A percentile compares a stretch with the other conserved stretches of the same genome.
These are phyloP conservation scores for Trametes hirsuta DNA, from an alignment of 1,284 basidiomycete species.

Conservation along the genomic window DNA sequence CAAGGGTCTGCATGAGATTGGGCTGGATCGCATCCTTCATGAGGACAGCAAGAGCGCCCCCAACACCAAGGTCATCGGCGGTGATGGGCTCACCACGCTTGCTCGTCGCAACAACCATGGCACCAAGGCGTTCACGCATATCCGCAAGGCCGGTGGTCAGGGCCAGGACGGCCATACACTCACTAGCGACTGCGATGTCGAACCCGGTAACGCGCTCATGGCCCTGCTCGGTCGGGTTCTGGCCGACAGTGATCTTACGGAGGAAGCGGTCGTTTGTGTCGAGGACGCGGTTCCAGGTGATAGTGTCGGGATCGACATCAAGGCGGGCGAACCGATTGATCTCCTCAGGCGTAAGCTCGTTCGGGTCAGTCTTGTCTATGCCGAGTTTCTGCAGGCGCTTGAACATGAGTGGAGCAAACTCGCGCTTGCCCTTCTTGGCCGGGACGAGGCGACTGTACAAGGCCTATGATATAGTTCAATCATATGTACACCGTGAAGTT, in stretches of 20 bases:
- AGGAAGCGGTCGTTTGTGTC: slow-evolving; percentile 98
- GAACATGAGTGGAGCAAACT: slow-evolving; percentile 96
- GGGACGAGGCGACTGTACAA: slow-evolving; percentile 94
- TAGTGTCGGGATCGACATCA: slow-evolving; percentile 89
- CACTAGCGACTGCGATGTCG: slow-evolving; percentile 97
- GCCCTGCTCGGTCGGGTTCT: slow-evolving; percentile 89
- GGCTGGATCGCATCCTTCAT: slow-evolving; percentile 99
- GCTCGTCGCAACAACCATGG: slow-evolving; percentile 97
- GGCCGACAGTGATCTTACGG: slow-evolving; percentile 92
- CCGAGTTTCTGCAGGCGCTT: slow-evolving; percentile 95
- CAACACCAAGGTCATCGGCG: slow-evolving; percentile 95
- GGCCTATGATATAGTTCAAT: slow-evolving; percentile 45
- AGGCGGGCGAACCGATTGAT: slow-evolving; percentile 89
- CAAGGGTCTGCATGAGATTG: slow-evolving; percentile 98
- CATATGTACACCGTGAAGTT: too few species aligned
- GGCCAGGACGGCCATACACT: slow-evolving; percentile 98
- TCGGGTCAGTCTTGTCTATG: slow-evolving; percentile 93
- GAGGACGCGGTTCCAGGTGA: slow-evolving; percentile 98
- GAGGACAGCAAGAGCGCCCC: slow-evolving; percentile 94
- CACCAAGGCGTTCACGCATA: slow-evolving; percentile 90
- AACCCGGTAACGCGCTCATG: slow-evolving; percentile 90
- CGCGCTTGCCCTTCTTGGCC: slow-evolving; percentile 91
- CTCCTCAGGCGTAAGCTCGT: slow-evolving; percentile 93
- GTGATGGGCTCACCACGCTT: slow-evolving; percentile 92
- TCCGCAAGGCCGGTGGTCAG: slow-evolving; percentile 88